Conservation (phyloP, 1,284 basidiomycete species). For the Wolfiporia cocos region DNA sequence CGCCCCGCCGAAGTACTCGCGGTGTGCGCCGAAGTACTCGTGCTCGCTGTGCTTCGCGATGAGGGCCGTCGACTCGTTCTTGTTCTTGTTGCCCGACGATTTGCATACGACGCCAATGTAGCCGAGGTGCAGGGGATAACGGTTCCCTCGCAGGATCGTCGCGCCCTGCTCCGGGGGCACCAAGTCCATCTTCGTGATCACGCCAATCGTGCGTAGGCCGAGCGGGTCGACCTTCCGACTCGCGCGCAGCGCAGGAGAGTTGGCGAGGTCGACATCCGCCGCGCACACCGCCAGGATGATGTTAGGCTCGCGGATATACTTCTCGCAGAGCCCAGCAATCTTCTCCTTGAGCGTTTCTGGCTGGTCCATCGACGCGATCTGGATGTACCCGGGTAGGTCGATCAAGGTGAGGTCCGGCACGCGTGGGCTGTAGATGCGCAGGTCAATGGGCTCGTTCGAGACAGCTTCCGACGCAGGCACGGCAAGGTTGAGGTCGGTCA, state of each 20-base stretch:
- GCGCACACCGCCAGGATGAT: conserved; percentile 97
- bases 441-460: conserved; percentile 92
- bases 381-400: conserved; percentile 96
- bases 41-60: conserved; percentile 70
- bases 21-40: conserved; percentile 74
- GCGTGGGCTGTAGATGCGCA: conserved; percentile 92
- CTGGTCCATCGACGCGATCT: conserved; percentile 93
- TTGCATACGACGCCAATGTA: conserved; percentile 98
- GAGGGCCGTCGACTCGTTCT: conserved; percentile 37
- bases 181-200: conserved; percentile 99
- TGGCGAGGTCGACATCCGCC: conserved; percentile 97
- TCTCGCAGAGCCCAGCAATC: conserved; percentile 86
- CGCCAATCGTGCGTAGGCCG: conserved; percentile 93
- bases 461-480: conserved; percentile 88
- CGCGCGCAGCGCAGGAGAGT: conserved; percentile 92
- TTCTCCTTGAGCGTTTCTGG: conserved; percentile 94
- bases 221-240: conserved; percentile 93
- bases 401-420: conserved; percentile 97
- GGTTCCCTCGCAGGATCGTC: conserved; percentile 79
- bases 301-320: conserved; percentile 97
- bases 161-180: conserved; percentile 84
- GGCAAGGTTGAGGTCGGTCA: conserved; percentile 93
- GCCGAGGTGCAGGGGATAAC: conserved; percentile 96
- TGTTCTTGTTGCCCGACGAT: conserved; percentile 43
- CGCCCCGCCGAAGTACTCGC: conserved; percentile 67